Conservation (phyloP, 2,329 filamentous ascomycete species). For the Paecilomyces formosus region DNA sequence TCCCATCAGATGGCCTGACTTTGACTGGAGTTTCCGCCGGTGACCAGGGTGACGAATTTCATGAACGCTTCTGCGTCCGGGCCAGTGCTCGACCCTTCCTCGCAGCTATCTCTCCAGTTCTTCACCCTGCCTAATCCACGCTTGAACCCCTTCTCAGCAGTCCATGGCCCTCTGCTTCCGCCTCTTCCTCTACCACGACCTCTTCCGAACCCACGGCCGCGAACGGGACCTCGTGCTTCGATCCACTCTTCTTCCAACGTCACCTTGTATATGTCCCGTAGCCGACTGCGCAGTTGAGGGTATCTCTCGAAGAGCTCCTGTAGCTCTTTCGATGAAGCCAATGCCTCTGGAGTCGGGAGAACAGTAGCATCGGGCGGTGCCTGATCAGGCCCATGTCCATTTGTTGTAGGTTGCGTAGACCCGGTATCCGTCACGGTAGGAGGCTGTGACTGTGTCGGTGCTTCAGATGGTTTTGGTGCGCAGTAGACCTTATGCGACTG, state of each 20-base stretch:
- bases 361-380: conserved; percentile 2
- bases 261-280: conserved; percentile 36
- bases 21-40: conserved; percentile 5
- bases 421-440: background rate
- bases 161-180: conserved; percentile 27
- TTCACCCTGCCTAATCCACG: conserved; percentile 32
- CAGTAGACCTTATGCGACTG: conserved; percentile 39
- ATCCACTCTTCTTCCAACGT: conserved; percentile 35
- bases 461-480: conserved; percentile 18
- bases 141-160: conserved; percentile 36
- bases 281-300: conserved; percentile 30
- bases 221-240: conserved; percentile 18
- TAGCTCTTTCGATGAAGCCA: conserved; percentile 25
- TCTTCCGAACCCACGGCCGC: conserved; percentile 18
- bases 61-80: conserved; percentile 27
- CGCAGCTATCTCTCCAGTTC: conserved; percentile 28
- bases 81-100: conserved; percentile 24
- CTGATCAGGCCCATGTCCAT: conserved; percentile 4
- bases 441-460: conserved; percentile 7
- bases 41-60: conserved; percentile 28
- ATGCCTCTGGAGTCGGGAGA: conserved; percentile 6
- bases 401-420: background rate
- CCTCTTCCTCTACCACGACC: conserved; percentile 16
- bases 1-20: background rate
- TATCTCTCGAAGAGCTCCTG: conserved; percentile 29